Conservation (phyloP, 805 yeast species). For the Myxozyma geophila region DNA sequence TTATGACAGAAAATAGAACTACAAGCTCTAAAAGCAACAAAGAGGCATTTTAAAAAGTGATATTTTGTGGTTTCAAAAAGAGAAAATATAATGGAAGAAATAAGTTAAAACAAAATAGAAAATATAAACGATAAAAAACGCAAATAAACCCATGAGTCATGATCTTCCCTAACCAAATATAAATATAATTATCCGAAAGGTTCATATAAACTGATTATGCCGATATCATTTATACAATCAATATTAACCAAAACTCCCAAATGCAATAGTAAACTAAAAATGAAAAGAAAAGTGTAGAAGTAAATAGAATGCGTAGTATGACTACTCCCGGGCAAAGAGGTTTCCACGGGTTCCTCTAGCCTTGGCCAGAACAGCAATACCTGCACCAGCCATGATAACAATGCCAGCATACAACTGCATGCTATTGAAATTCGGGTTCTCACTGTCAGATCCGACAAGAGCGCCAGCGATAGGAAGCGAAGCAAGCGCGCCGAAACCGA, state of each 20-base stretch:
- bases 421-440: constrained; percentile 17
- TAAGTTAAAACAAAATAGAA: not conserved
- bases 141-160: constrained; percentile 11
- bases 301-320: not conserved
- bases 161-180: constrained; percentile 5
- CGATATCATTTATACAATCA: constrained; percentile 10
- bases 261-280: not conserved
- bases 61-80: not conserved
- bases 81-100: not conserved
- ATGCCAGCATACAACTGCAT: constrained; percentile 39
- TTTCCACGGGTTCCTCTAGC: constrained; percentile 28
- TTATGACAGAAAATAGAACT: not conserved
- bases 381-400: constrained; percentile 33
- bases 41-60: not conserved
- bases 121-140: not conserved
- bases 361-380: constrained; percentile 31
- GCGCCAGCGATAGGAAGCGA: constrained; percentile 46
- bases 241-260: constrained; percentile 7
- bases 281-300: not conserved
- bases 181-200: not conserved
- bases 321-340: constrained; percentile 22
- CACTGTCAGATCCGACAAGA: constrained; percentile 18
- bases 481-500: constrained; percentile 54
- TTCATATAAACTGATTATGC: constrained; percentile 13
- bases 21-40: not conserved